Percentiles rank a stretch among this genome's conserved stretches.
These are phyloP conservation scores for Leishmania aethiopica DNA, from an alignment of 208 protist genomes.

Conservation along the genomic window DNA sequence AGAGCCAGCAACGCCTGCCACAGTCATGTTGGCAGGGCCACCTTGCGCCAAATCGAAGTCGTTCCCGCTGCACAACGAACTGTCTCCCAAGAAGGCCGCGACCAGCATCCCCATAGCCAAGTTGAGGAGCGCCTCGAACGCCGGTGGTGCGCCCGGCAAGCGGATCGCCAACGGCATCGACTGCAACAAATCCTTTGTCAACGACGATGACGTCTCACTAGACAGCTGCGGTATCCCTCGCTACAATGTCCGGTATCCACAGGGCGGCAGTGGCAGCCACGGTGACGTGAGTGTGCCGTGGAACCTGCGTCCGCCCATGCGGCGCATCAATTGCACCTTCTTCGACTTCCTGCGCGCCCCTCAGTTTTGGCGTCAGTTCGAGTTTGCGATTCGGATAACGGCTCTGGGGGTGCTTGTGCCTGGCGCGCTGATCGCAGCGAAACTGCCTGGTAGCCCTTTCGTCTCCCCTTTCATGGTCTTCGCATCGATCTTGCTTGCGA, in stretches of 20 bases:
- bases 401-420: conserved; percentile 63
- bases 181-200: background rate
- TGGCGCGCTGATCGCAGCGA: conserved; percentile 59
- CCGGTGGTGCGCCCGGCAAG: conserved; percentile 9
- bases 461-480: conserved; percentile 68
- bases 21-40: background rate
- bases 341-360: conserved; percentile 62
- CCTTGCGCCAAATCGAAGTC: background rate
- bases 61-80: background rate
- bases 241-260: conserved; percentile 58
- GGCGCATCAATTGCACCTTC: conserved; percentile 42
- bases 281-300: conserved; percentile 71
- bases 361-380: conserved; percentile 82
- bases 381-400: conserved; percentile 81
- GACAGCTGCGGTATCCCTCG: conserved; percentile 73
- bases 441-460: conserved; percentile 58
- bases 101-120: conserved; percentile 13
- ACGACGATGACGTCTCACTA: conserved; percentile 41
- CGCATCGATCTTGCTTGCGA: conserved; percentile 64
- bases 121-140: background rate
- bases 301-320: conserved; percentile 45
- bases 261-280: conserved; percentile 9
- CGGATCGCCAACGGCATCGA: conserved; percentile 13
- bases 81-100: background rate
- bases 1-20: background rate